Conservation (phyloP, 2,329 filamentous ascomycete genomes). For the Magnaporthiopsis poae region DNA sequence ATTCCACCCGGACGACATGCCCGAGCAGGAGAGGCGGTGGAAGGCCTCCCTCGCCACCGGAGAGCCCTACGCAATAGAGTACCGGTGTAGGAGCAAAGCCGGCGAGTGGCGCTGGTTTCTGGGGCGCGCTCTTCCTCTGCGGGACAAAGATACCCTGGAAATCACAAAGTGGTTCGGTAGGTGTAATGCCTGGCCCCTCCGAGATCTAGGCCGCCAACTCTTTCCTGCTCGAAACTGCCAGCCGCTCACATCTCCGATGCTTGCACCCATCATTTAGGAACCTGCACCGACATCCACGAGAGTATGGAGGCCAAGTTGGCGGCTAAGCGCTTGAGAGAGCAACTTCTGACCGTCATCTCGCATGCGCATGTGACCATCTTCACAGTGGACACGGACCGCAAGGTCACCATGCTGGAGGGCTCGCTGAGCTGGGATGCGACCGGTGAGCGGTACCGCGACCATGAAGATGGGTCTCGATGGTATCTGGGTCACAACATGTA, state of each 20-base stretch:
- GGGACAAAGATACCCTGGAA: slow-evolving; percentile 52
- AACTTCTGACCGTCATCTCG: slow-evolving; percentile 62
- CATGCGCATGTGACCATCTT: slow-evolving; percentile 70
- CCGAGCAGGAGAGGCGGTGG: slow-evolving; percentile 48
- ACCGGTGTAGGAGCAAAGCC: slow-evolving; percentile 55
- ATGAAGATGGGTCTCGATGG: slow-evolving; percentile 32
- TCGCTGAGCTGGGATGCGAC: slow-evolving; percentile 43
- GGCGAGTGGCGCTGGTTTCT: slow-evolving; percentile 74
- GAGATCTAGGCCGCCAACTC: neutral
- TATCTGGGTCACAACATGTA: slow-evolving; percentile 54
- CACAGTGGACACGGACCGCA: slow-evolving; percentile 53
- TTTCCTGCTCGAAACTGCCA: neutral
- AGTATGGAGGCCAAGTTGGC: slow-evolving; percentile 57
- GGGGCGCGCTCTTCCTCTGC: slow-evolving; percentile 59
- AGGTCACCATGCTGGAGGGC: slow-evolving; percentile 62
- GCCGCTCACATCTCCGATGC: neutral
- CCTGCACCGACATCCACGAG: slow-evolving; percentile 71
- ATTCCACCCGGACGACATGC: slow-evolving; percentile 62
- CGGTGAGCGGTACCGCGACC: slow-evolving; percentile 21
- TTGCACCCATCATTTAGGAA: slow-evolving; percentile 29
- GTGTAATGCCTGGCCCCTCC: slow-evolving; percentile 9
- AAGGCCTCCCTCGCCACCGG: slow-evolving; percentile 54
- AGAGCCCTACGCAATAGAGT: slow-evolving; percentile 59
- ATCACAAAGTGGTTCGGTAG: slow-evolving; percentile 70
- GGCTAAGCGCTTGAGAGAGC: slow-evolving; percentile 57